Base-by-base conservation (phyloP, 768 basidiomycete species). In the Macrocybe gigantea region DNA sequence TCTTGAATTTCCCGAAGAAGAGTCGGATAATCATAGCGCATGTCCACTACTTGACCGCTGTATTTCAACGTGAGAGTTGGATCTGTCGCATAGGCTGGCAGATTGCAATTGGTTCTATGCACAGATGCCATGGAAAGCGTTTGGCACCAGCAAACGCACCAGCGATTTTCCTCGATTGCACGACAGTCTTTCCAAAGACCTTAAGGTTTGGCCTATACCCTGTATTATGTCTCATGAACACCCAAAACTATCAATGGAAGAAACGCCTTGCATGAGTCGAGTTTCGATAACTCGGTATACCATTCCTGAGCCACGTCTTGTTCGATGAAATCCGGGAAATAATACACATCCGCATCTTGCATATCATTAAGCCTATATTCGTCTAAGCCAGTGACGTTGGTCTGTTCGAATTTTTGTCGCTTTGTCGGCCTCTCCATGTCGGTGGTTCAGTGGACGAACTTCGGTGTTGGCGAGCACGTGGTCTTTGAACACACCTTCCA, bases 151-250 rank as follows among this genome's bases (percentile, higher is more conserved):
- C 3, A n/a, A 33, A 50, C 50, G n/a, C 29, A 63, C 64, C 62
- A 37, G 64, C 61, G 29, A 65, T 64, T 50, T 65, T 65, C 38
- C 64, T 49, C 11, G 64, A 65, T 34, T 65, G 64, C 1, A 41
- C 51, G 6, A 59, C 49, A 33, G 60, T 60, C 12, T 53, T 54
- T 8, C 64, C 64, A 38, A 53, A 65, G 13, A 65, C 38, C 44
- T 64, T 65, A 38, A 64, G 45, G 38, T 49, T 63, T 3, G 64
- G 64, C 45, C 56, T 55, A 49, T 65, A 63, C 64, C 63, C 63
- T 64, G 15, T 10, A 3, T 5, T 13, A 22, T 4, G 38, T 13
- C n/a, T 13, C 43, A 5, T 40, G 36, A 40, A 39, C 3, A 8
- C 37, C 22, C 33, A 30, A 3, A 1, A 13, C 9, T 29, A 10